These are phyloP conservation scores for Solanum corneliomulleri DNA, from an alignment of 257 asterid genomes.

Conservation along the genomic window DNA sequence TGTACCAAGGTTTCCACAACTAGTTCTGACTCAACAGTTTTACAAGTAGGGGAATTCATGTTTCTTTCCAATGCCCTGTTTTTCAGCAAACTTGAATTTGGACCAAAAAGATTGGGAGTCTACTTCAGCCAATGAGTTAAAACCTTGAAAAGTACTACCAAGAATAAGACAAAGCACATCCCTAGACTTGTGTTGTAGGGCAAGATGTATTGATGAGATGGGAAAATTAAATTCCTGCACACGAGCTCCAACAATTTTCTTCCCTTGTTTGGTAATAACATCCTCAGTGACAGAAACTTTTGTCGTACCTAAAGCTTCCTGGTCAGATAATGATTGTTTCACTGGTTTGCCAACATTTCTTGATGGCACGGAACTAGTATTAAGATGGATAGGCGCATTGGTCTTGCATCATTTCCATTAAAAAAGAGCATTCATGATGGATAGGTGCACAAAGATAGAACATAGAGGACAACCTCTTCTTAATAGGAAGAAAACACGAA, in stretches of 20 bases:
- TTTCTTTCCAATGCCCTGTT: not conserved
- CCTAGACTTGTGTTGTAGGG: conserved; percentile 15
- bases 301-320: not conserved
- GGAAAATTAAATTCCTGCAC: conserved; percentile 18
- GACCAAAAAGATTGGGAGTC: conserved; percentile 4
- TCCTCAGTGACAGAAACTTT: not conserved
- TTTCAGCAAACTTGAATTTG: conserved; percentile 12
- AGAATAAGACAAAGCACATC: conserved; percentile 64
- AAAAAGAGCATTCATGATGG: not conserved
- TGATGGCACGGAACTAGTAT: not conserved
- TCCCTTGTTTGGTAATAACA: conserved; percentile 10
- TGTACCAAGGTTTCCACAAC: conserved; percentile 26
- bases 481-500: not conserved
- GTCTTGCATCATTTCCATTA: not conserved
- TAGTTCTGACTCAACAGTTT: conserved; percentile 52
- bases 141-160: conserved; percentile 18
- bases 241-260: conserved; percentile 13
- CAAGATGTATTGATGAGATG: conserved; percentile 5
- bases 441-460: not conserved
- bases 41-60: conserved; percentile 9
- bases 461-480: not conserved
- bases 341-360: not conserved
- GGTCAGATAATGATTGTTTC: not conserved
- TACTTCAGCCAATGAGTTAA: conserved; percentile 10
- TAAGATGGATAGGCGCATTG: not conserved